These are phyloP conservation scores for Abrus precatorius DNA, from an alignment of 306 rosid genomes.

Conservation along the genomic window DNA sequence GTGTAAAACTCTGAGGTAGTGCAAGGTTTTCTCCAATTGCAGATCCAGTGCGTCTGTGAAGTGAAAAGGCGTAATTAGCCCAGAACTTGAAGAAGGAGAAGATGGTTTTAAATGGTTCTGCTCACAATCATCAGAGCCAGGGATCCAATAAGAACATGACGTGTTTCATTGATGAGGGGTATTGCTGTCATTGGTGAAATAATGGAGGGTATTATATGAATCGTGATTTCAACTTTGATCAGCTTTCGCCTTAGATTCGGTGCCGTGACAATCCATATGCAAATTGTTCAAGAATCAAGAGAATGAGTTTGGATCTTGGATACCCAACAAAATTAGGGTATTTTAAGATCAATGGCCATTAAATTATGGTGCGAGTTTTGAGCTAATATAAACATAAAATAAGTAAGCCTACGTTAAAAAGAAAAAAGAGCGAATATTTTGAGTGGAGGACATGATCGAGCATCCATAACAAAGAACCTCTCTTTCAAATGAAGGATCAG, in stretches of 20 bases:
- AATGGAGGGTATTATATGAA: not conserved
- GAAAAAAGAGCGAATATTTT: no score
- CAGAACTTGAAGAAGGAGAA: not conserved
- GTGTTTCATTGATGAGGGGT: not conserved
- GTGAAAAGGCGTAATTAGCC: conserved; percentile 19
- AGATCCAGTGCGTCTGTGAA: conserved; percentile 35
- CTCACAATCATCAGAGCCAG: not conserved
- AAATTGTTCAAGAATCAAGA: conserved; percentile 5
- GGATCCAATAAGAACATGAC: not conserved
- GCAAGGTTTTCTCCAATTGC: conserved; percentile 35
- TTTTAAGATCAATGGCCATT: no score
- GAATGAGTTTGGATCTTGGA: conserved; percentile 9
- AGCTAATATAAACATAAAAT: not conserved
- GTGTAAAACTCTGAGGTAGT: not conserved
- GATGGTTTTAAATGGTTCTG: not conserved
- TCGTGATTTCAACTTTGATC: not conserved
- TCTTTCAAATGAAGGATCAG: not conserved
- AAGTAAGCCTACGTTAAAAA: not conserved
- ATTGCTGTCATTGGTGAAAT: not conserved
- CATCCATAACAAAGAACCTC: not conserved
- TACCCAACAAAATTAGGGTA: not conserved
- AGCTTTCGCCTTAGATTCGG: conserved; percentile 16
- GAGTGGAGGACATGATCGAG: not conserved
- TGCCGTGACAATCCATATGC: not conserved
- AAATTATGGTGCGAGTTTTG: not conserved